Evolutionary conservation across 2,329 filamentous ascomycete species (phyloP), one percentile per base, ranked within the genome.

Genomic region (Colletotrichum sp.): DNA sequence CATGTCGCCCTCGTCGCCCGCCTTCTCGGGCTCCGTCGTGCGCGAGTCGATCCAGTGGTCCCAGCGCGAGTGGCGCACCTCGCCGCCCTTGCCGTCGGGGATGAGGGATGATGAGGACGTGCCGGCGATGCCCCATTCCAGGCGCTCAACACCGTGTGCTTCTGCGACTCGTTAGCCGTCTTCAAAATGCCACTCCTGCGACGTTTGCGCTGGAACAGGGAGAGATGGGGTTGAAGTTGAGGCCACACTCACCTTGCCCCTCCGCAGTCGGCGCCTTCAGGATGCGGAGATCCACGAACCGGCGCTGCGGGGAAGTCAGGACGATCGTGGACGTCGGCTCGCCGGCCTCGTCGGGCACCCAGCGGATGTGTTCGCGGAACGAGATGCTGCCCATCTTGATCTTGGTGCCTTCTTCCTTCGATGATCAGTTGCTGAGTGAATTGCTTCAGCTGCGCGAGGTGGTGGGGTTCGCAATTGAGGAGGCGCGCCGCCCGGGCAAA

Each of bases 71-170:
- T 85, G 86, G 2, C 80, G 81, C 63, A 83, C 72, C 60, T 71
- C 60, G 71, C 67, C 76, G 36, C 81, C 80, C 11, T 79, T 75
- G 55, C 81, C 81, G 48, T 84, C 79, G 6, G 80, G 76, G 13
- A 77, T 75, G 7, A 79, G 72, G 32, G 79, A 77, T 1, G 86
- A 87, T 0, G 84, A 85, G 0, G 90, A 90, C 1, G 83, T 87
- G 3, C 93, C 93, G 0, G 90, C 91, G 78, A 94, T 92, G 6
- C 89, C 92, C 93, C 93, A 94, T 78, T 94, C 92, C 3, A 94
- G 85, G 1, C 85, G 80, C 22, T 82, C 70, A 36, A 13, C 72
- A 48, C 7, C 77, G 70, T 30, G 76, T 8, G 48, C 1, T 2
- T 55, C 36, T 36, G 48, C 15, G 2, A 34, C 7, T 7, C 4